Evolutionary conservation across 75 land plant species (phyloP).

Genomic region (Cupressus sempervirens): DNA sequence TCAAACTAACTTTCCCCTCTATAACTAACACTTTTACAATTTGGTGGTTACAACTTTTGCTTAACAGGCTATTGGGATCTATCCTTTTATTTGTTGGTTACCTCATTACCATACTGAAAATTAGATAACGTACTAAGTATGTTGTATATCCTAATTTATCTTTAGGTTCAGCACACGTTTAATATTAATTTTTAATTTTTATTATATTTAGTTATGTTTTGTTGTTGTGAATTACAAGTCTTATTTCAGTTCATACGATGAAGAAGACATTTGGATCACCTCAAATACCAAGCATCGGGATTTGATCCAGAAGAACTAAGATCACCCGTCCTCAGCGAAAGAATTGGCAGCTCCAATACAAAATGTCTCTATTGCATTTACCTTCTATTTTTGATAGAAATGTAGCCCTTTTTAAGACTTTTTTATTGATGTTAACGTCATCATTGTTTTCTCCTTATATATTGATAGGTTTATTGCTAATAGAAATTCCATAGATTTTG

Average conservation of each 20-base stretch:
- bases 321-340: background rate
- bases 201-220: too few relatives aligned
- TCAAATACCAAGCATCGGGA: background rate
- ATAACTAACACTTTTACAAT: too few relatives aligned
- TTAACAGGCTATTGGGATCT: too few relatives aligned
- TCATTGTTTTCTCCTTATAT: background rate
- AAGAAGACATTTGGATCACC: background rate
- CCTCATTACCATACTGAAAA: too few relatives aligned
- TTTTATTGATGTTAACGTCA: background rate
- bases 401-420: background rate
- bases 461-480: constrained; percentile 46
- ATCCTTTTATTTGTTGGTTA: too few relatives aligned
- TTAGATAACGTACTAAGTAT: too few relatives aligned
- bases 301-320: background rate
- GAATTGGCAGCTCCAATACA: background rate
- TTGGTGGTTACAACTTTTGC: too few relatives aligned
- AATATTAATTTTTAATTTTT: too few relatives aligned
- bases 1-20: too few relatives aligned
- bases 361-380: background rate
- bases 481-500: constrained; percentile 49
- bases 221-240: background rate
- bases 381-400: background rate
- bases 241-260: background rate
- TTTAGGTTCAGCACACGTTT: too few relatives aligned
- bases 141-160: too few relatives aligned